A percentile compares a stretch with the other conserved stretches of the same genome.
These are phyloP conservation scores for Colletotrichum godetiae DNA, from an alignment of 2,329 filamentous ascomycete genomes.

Conservation along the genomic window DNA sequence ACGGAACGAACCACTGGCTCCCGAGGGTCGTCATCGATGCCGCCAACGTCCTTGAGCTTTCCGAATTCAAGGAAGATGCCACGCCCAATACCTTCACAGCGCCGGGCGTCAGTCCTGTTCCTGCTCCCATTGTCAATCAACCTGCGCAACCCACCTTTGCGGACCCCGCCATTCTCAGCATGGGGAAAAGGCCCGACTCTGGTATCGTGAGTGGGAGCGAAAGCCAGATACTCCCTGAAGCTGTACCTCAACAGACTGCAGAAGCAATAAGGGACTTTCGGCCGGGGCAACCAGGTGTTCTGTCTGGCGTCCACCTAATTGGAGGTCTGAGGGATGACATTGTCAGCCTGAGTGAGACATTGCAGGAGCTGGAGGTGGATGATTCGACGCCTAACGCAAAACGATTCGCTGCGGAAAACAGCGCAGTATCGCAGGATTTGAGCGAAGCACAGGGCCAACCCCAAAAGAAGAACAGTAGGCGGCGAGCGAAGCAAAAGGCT, in stretches of 20 bases:
- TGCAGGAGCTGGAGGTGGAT: slow-evolving; percentile 40
- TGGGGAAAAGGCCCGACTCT: slow-evolving; percentile 58
- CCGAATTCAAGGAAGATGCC: slow-evolving; percentile 49
- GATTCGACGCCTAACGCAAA: slow-evolving; percentile 38
- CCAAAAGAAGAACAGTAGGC: slow-evolving; percentile 42
- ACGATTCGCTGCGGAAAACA: slow-evolving; percentile 13
- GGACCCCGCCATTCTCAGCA: slow-evolving; percentile 87
- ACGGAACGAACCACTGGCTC: slow-evolving; percentile 52
- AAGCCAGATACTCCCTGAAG: slow-evolving; percentile 27
- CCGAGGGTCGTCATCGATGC: slow-evolving; percentile 57
- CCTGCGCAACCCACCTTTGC: slow-evolving; percentile 64
- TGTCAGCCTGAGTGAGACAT: slow-evolving; percentile 34
- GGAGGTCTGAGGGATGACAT: slow-evolving; percentile 11
- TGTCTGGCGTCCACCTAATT: slow-evolving; percentile 32
- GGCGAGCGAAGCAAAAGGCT: slow-evolving; percentile 46
- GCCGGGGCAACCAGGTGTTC: slow-evolving; percentile 38
- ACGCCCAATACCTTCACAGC: slow-evolving; percentile 43
- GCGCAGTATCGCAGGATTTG: slow-evolving; percentile 8
- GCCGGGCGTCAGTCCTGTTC: slow-evolving; percentile 40
- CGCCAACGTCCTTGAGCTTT: slow-evolving; percentile 57
- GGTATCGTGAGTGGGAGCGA: slow-evolving; percentile 39
- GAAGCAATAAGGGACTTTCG: slow-evolving; percentile 46
- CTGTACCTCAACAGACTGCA: slow-evolving; percentile 41
- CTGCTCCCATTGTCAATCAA: slow-evolving; percentile 42
- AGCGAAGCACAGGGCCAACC: slow-evolving; percentile 36